Percentiles rank a stretch among this genome's conserved stretches.
Conservation (phyloP, 225 moss, liverwort and hornwort genomes). For the Sphagnum contortum region DNA sequence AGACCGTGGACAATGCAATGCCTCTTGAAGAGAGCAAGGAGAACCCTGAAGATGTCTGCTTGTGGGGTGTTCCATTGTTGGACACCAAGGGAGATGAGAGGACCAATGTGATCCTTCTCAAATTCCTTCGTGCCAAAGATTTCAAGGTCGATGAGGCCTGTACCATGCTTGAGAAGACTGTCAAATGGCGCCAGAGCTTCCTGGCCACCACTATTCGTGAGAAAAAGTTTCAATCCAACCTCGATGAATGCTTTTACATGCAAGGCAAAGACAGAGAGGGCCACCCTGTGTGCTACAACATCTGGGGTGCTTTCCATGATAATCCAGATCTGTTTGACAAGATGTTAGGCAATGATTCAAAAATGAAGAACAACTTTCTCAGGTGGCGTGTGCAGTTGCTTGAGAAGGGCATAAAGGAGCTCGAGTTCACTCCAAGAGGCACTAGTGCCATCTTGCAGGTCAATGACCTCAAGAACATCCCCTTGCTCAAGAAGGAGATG, state of each 20-base stretch:
- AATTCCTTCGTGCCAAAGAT: slow-evolving; percentile 46
- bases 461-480: slow-evolving; percentile 22
- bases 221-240: slow-evolving; percentile 13
- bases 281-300: slow-evolving; percentile 48
- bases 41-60: slow-evolving; percentile 12
- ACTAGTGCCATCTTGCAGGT: slow-evolving; percentile 40
- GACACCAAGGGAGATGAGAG: slow-evolving; percentile 39
- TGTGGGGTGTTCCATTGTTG: slow-evolving; percentile 49
- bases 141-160: slow-evolving; percentile 38
- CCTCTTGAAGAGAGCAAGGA: too few relatives aligned
- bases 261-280: slow-evolving; percentile 31
- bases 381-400: slow-evolving; percentile 48
- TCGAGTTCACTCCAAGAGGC: slow-evolving; percentile 37
- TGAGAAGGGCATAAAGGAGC: slow-evolving; percentile 36
- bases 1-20: too few relatives aligned
- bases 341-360: slow-evolving; percentile 32
- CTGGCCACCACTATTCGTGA: slow-evolving; percentile 30
- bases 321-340: slow-evolving; percentile 29
- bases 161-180: slow-evolving; percentile 33
- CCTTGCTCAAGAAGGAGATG: slow-evolving; percentile 13
- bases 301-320: slow-evolving; percentile 16
- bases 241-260: slow-evolving; percentile 23
- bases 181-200: slow-evolving; percentile 36
- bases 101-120: slow-evolving; percentile 42
- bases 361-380: slow-evolving; percentile 19